Percentiles rank a stretch among this genome's conserved stretches.
phyloP scores from a whole-genome alignment of 2,329 filamentous ascomycete species.

The Metarhizium sp. region DNA sequence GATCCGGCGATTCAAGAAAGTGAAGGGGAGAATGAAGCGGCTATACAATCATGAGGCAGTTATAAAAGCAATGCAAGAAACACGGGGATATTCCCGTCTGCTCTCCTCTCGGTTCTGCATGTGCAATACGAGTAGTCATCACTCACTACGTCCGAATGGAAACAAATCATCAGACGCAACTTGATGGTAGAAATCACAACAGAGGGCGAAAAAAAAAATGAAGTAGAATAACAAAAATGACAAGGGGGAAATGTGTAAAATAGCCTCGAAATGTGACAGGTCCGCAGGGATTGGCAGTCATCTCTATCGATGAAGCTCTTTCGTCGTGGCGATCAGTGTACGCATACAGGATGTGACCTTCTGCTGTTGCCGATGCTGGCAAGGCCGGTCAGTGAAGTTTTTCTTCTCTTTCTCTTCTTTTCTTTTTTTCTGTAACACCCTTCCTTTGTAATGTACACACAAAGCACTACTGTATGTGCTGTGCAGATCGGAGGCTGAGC shows the following conservation, averaged over 20 bases:
- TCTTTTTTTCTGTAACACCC: conserved; percentile 9
- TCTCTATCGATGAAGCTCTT: conserved; percentile 18
- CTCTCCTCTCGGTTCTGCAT: background rate
- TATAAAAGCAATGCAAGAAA: background rate
- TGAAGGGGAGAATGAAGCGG: background rate
- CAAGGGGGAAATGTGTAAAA: background rate
- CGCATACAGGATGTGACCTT: conserved; percentile 20
- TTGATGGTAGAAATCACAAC: conserved; percentile 9
- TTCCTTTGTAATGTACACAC: conserved; percentile 26
- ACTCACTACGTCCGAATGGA: background rate
- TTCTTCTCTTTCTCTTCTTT: conserved; percentile 7
- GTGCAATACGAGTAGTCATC: background rate
- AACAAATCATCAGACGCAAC: conserved; percentile 1
- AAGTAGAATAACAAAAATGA: conserved; percentile 11
- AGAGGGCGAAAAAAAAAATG: conserved; percentile 8
- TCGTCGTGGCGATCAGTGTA: conserved; percentile 21
- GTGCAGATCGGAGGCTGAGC: conserved; percentile 17
- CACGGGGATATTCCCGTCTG: background rate
- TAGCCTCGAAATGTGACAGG: conserved; percentile 10
- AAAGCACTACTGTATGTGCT: conserved; percentile 16
- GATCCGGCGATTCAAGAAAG: background rate
- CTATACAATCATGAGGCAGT: background rate
- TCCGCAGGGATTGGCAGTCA: conserved; percentile 12
- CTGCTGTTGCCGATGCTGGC: conserved; percentile 6
- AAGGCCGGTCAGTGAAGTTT: conserved; percentile 3